Conservation (phyloP, 345 rosid genomes). For the Pistacia vera region DNA sequence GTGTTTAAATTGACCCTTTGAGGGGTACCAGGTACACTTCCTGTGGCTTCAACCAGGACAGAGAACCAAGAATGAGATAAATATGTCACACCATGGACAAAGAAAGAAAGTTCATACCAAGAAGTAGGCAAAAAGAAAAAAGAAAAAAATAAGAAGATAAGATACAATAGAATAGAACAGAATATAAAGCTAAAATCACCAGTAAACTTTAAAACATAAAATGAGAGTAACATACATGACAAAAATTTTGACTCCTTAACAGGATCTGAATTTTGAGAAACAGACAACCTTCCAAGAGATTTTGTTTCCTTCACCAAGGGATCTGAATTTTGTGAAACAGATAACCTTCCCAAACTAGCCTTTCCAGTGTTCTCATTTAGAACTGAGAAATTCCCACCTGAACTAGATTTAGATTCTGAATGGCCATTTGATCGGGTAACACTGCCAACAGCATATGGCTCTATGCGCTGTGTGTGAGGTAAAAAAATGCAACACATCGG, state of each 20-base stretch:
- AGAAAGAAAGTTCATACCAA: conserved; percentile 3
- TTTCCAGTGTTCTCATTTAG: conserved; percentile 64
- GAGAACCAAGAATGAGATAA: conserved; percentile 32
- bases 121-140: not conserved
- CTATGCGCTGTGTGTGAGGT: conserved; percentile 57
- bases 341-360: conserved; percentile 50
- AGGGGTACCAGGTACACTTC: conserved; percentile 81
- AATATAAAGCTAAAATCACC: conserved; percentile 15
- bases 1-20: conserved; percentile 59
- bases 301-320: conserved; percentile 66
- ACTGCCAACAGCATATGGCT: conserved; percentile 66
- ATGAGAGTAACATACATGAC: conserved; percentile 50
- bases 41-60: conserved; percentile 68
- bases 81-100: not conserved
- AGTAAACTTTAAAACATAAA: conserved; percentile 11
- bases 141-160: conserved; percentile 1
- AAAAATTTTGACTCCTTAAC: conserved; percentile 61
- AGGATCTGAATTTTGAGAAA: conserved; percentile 83
- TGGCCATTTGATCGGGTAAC: conserved; percentile 50
- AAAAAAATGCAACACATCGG: conserved; percentile 14
- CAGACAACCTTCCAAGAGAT: conserved; percentile 79
- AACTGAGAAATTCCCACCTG: conserved; percentile 56
- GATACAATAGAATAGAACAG: not conserved
- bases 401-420: conserved; percentile 58
- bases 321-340: conserved; percentile 52